Evolutionary conservation across 352 stramenopile species (phyloP).

Genomic region (Globisporangium megalacanthum): DNA sequence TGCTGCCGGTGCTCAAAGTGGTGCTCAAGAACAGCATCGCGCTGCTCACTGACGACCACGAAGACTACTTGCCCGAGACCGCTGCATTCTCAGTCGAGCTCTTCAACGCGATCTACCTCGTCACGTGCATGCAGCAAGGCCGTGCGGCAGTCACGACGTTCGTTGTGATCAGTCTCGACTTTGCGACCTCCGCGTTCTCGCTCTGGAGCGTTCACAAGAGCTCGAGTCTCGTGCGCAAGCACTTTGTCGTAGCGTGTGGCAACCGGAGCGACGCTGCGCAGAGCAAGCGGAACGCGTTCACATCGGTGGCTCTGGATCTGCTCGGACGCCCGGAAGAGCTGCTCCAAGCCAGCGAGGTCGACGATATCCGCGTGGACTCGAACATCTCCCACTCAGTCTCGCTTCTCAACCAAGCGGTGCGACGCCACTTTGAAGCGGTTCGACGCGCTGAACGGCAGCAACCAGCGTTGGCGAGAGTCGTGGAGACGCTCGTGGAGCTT

Average conservation of each 20-base stretch:
- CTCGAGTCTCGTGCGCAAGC: neutral
- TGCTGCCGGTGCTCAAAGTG: conserved; percentile 16
- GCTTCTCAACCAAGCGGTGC: neutral
- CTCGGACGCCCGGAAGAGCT: neutral
- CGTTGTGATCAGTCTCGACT: neutral
- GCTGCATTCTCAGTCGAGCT: conserved; percentile 35
- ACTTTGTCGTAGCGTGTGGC: neutral
- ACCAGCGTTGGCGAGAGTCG: too few species aligned
- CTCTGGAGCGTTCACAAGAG: neutral
- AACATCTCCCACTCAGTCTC: neutral
- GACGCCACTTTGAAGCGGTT: neutral
- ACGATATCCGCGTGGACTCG: neutral
- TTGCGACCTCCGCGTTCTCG: neutral
- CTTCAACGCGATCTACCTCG: conserved; percentile 36
- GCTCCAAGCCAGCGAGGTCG: neutral
- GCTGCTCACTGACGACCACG: conserved; percentile 13
- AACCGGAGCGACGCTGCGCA: neutral
- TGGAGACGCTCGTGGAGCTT: neutral
- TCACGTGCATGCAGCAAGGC: conserved; percentile 25
- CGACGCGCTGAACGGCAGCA: neutral
- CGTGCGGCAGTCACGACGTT: neutral
- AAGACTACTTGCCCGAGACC: conserved; percentile 28
- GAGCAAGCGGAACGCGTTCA: neutral
- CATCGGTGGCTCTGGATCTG: neutral
- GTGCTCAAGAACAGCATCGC: conserved; percentile 20